Evolutionary conservation across 371 early-diverging fungal species (phyloP).

Genomic region (Mortierella sp.): DNA sequence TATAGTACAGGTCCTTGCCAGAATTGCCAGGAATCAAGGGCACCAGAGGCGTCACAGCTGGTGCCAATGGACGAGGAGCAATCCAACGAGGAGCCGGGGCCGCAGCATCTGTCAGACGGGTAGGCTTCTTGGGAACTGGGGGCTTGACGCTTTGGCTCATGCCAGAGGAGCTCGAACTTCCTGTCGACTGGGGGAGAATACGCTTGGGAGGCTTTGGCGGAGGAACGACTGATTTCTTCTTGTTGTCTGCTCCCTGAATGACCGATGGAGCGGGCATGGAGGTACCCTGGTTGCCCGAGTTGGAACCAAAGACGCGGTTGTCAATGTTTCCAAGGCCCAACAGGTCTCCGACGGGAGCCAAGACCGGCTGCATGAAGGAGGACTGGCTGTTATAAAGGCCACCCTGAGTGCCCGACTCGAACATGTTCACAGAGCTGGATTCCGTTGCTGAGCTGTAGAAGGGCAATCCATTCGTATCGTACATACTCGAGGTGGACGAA

Average conservation of each 20-base stretch:
- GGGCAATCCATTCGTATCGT: slow-evolving; percentile 24
- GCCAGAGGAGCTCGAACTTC: slow-evolving; percentile 49
- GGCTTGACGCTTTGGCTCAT: slow-evolving; percentile 44
- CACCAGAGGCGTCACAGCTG: slow-evolving; percentile 9
- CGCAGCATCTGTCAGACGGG: slow-evolving; percentile 28
- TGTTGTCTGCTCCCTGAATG: not conserved
- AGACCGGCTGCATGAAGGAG: slow-evolving; percentile 29
- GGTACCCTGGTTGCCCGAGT: not conserved
- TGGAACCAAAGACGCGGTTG: slow-evolving; percentile 1
- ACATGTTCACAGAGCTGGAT: slow-evolving; percentile 23
- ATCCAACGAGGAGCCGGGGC: slow-evolving; percentile 42
- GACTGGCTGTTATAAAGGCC: slow-evolving; percentile 26
- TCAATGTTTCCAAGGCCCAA: slow-evolving; percentile 35
- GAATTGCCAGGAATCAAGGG: slow-evolving; percentile 20
- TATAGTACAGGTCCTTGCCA: slow-evolving; percentile 17
- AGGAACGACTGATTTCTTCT: slow-evolving; percentile 23
- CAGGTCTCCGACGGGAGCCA: slow-evolving; percentile 46
- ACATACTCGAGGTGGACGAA: slow-evolving; percentile 4
- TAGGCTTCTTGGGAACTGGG: slow-evolving; percentile 53
- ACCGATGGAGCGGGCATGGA: not conserved
- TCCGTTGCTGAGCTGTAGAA: slow-evolving; percentile 27
- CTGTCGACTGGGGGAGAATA: slow-evolving; percentile 51
- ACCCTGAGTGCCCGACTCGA: slow-evolving; percentile 19
- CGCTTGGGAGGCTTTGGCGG: slow-evolving; percentile 57
- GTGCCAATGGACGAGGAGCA: slow-evolving; percentile 38